These are phyloP conservation scores for Musa itinerans DNA, from an alignment of 176 grass and related monocot species.

Conservation along the genomic window DNA sequence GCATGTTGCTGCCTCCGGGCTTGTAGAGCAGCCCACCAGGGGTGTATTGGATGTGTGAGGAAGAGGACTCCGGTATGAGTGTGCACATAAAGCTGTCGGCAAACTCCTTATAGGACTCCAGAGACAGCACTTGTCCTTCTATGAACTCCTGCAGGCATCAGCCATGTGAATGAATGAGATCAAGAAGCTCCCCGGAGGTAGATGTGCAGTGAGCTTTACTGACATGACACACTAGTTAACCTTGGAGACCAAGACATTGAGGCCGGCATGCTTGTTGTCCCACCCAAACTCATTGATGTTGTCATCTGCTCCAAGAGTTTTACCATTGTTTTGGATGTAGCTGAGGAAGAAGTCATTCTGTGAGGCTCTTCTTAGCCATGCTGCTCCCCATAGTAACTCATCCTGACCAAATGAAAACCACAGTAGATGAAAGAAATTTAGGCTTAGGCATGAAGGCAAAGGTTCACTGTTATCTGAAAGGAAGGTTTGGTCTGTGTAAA, in stretches of 20 bases:
- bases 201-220: not conserved
- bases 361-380: conserved; percentile 75
- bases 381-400: conserved; percentile 92
- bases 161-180: too few relatives aligned
- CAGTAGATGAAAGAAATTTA: too few relatives aligned
- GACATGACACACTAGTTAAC: conserved; percentile 11
- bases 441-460: too few relatives aligned
- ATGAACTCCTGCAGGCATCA: conserved; percentile 59
- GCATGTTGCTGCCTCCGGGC: conserved; percentile 93
- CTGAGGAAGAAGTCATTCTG: conserved; percentile 48
- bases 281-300: conserved; percentile 84
- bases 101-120: conserved; percentile 79
- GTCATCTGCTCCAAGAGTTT: conserved; percentile 79
- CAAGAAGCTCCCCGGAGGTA: too few relatives aligned
- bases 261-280: conserved; percentile 96
- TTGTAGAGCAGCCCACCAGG: conserved; percentile 85
- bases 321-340: conserved; percentile 88
- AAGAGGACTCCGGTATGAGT: conserved; percentile 73
- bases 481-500: too few relatives aligned
- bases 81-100: conserved; percentile 91
- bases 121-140: conserved; percentile 43
- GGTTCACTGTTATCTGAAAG: too few relatives aligned
- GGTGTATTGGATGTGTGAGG: conserved; percentile 71
- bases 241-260: conserved; percentile 89
- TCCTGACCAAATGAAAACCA: conserved; percentile 29